A percentile compares a stretch with the other conserved stretches of the same genome.
Conservation (phyloP, 164 flowering plant genomes). For the Echeveria elegans region DNA sequence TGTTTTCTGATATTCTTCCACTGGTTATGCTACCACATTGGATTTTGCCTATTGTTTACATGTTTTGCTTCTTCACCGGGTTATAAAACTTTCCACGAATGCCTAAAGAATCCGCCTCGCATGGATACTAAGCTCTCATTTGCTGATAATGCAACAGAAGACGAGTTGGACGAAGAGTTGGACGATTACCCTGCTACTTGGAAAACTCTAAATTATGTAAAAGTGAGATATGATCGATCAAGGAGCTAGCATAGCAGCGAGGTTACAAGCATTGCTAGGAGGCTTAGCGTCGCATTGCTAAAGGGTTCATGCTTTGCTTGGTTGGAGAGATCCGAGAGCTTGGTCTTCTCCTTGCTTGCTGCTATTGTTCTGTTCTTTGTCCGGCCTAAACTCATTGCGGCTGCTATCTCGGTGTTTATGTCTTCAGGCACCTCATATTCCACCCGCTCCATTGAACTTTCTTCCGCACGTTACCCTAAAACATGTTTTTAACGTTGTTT, state of each 20-base stretch:
- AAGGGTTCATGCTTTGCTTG: background rate
- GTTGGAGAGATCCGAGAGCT: constrained; percentile 3
- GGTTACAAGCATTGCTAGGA: background rate
- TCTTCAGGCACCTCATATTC: background rate
- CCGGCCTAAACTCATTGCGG: background rate
- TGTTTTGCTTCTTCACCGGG: background rate
- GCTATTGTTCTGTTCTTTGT: background rate
- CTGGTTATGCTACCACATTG: constrained; percentile 34
- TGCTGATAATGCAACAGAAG: background rate
- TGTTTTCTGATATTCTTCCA: constrained; percentile 28
- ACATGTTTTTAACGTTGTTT: background rate
- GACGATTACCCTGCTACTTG: background rate
- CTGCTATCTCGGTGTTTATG: background rate
- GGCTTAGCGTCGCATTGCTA: background rate
- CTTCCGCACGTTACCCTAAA: background rate
- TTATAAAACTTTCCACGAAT: background rate
- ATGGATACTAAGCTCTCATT: background rate
- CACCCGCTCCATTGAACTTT: background rate
- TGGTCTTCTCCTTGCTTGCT: background rate
- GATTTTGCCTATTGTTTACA: constrained; percentile 22
- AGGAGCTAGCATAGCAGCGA: background rate
- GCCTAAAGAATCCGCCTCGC: background rate
- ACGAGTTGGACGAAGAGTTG: background rate
- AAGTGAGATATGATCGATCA: background rate
- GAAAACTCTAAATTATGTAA: background rate